Base-by-base conservation (phyloP, 2,329 filamentous ascomycete genomes). In the Hypoxylon sp. region DNA sequence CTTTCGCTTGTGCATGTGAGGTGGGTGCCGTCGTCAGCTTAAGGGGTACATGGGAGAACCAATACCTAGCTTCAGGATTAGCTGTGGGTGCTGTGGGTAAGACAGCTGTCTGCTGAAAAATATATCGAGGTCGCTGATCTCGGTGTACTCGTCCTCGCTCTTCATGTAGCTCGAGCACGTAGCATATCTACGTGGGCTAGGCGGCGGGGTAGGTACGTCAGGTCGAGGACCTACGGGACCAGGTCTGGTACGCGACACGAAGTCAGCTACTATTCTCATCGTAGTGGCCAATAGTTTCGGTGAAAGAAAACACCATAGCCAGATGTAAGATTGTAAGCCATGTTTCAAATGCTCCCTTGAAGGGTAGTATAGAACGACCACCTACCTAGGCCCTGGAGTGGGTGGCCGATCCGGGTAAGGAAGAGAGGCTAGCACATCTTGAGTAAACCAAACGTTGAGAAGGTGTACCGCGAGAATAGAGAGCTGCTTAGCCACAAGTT, bases 201-300 rank as follows among this genome's bases (percentile, higher is more conserved):
- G 72, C 34, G 72, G 72, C 17, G 72, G 72, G 39, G 71, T 71
- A 46, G 72, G 72, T 43, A 73, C 71, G 37, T 73, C 37, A 13
- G 72, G 72, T 32, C 62, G 59, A 34, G 72, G 72, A 13, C 34
- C 8, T n/a, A 69, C 17, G n/a, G 72, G 72, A 28, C 69, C 68
- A 30, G 72, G 72, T 41, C 72, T 68, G 37, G 15, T 34, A 48
- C 30, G 43, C 41, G 19, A 34, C 30, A n/a, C n/a, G 20, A n/a
- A 32, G 54, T 68, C 59, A 68, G 65, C 34, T 51, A 34, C 6
- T 2, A 37, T 19, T 52, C 47, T 26, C 17, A 44, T n/a, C n/a
- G n/a, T n/a, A n/a, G n/a, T n/a, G n/a, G n/a, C n/a, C n/a, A 6
- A 17, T 13, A 15, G 20, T 26, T 22, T 57, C 43, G 53, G 49